Conservation (phyloP, 352 stramenopile species). For the Phytophthora capsici region DNA sequence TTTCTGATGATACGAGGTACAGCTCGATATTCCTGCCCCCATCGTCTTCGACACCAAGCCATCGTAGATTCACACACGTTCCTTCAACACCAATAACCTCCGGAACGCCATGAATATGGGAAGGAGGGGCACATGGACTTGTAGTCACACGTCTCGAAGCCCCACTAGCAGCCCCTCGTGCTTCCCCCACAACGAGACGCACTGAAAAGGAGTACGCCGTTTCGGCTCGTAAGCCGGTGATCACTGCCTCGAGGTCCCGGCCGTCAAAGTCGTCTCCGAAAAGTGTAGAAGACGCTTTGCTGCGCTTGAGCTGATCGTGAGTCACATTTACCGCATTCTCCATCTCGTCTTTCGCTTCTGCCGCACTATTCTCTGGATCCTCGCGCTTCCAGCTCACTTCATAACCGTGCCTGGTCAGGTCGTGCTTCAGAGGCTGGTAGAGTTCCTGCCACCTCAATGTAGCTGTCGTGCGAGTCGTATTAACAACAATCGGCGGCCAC, state of each 20-base stretch:
- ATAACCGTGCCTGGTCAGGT: slow-evolving; percentile 73
- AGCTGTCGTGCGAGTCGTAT: slow-evolving; percentile 54
- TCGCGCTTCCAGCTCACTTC: slow-evolving; percentile 64
- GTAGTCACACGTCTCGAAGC: slow-evolving; percentile 56
- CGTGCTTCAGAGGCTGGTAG: slow-evolving; percentile 62
- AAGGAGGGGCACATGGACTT: slow-evolving; percentile 45
- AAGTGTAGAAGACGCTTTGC: slow-evolving; percentile 60
- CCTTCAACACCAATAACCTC: slow-evolving; percentile 15
- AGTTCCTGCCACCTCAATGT: slow-evolving; percentile 80
- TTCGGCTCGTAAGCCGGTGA: slow-evolving; percentile 58
- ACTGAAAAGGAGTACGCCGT: slow-evolving; percentile 76
- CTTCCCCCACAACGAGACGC: slow-evolving; percentile 69
- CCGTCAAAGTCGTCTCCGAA: slow-evolving; percentile 85
- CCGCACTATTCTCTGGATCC: slow-evolving; percentile 4
- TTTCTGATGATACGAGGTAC: slow-evolving; percentile 47
- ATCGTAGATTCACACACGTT: slow-evolving; percentile 57
- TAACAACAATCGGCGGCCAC: slow-evolving; percentile 63
- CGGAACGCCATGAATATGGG: slow-evolving; percentile 50
- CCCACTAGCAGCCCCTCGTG: slow-evolving; percentile 56
- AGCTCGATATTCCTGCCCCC: slow-evolving; percentile 53
- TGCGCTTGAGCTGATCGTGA: slow-evolving; percentile 56
- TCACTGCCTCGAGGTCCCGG: slow-evolving; percentile 69
- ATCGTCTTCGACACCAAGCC: slow-evolving; percentile 64
- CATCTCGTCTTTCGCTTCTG: slow-evolving; percentile 4
- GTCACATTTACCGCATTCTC: slow-evolving; percentile 60